phyloP scores from a whole-genome alignment of 2,329 filamentous ascomycete species.

The Exserohilum rostratum region DNA sequence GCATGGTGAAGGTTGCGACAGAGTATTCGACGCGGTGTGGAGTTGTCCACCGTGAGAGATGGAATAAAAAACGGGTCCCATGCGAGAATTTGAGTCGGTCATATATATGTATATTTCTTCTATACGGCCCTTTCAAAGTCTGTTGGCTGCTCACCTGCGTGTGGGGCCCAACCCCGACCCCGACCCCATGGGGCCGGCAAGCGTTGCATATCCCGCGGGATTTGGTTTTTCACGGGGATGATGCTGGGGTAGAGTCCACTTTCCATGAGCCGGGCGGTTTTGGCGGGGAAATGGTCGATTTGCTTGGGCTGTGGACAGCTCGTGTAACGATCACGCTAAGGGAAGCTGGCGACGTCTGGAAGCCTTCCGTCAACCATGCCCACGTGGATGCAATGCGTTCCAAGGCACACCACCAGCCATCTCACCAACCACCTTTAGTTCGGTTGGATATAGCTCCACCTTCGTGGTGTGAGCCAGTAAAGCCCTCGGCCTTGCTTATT shows the following conservation, averaged over 20 bases:
- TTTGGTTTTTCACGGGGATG: conserved; percentile 1
- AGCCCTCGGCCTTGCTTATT: not conserved
- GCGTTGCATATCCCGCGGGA: conserved; percentile 10
- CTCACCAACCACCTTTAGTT: not conserved
- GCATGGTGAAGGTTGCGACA: conserved; percentile 13
- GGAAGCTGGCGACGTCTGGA: not conserved
- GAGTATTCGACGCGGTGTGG: not conserved
- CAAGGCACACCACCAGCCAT: not conserved
- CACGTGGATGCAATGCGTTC: not conserved
- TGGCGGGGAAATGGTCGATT: not conserved
- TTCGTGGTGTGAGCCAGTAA: not conserved
- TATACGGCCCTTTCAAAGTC: not conserved
- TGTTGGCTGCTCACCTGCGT: not conserved
- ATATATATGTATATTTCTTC: not conserved
- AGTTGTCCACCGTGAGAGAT: not conserved
- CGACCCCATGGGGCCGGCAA: conserved; percentile 12
- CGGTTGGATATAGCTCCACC: not conserved
- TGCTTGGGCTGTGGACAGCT: not conserved
- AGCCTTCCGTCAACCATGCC: not conserved
- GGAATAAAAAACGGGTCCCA: too few species aligned
- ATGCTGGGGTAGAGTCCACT: not conserved
- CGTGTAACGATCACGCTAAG: not conserved
- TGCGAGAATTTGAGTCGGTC: not conserved
- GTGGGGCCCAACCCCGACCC: too few species aligned
- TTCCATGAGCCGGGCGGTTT: not conserved